These are phyloP conservation scores for Pythium scleroteichum DNA, from an alignment of 352 stramenopile genomes.

Conservation along the genomic window DNA sequence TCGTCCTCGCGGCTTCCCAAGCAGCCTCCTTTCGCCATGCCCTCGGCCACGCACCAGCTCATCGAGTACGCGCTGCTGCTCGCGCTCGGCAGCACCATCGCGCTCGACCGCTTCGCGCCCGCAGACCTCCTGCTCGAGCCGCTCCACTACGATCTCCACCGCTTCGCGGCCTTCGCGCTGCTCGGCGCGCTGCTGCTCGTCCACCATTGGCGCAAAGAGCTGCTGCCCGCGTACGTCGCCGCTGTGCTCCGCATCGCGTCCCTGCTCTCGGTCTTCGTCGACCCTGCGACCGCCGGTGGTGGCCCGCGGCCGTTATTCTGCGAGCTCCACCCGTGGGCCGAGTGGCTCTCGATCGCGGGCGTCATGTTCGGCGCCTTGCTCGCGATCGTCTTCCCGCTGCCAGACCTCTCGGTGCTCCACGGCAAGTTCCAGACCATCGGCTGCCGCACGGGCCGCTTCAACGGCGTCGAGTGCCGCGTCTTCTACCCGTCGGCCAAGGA, in stretches of 20 bases:
- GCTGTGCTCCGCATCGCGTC: slow-evolving; percentile 9
- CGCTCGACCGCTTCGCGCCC: slow-evolving; percentile 3
- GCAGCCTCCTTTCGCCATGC: slow-evolving; percentile 1
- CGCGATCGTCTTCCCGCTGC: slow-evolving; percentile 50
- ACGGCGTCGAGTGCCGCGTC: slow-evolving; percentile 60
- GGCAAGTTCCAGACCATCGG: slow-evolving; percentile 49
- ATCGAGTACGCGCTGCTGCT: slow-evolving; percentile 33
- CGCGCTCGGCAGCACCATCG: slow-evolving; percentile 2
- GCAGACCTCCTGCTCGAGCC: slow-evolving; percentile 6
- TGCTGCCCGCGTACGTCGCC: slow-evolving; percentile 20
- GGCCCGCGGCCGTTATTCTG: not conserved
- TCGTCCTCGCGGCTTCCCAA: no score
- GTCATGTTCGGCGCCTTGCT: slow-evolving; percentile 30
- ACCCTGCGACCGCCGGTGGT: not conserved
- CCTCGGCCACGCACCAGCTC: slow-evolving; percentile 1
- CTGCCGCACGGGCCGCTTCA: slow-evolving; percentile 37
- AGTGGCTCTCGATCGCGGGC: slow-evolving; percentile 1
- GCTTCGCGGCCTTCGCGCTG: slow-evolving; percentile 16
- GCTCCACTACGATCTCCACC: slow-evolving; percentile 9
- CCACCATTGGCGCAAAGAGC: slow-evolving; percentile 37
- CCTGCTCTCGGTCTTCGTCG: slow-evolving; percentile 3
- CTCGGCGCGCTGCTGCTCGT: slow-evolving; percentile 21
- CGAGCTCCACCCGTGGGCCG: slow-evolving; percentile 4
- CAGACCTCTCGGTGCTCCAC: slow-evolving; percentile 45
- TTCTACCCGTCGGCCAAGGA: slow-evolving; percentile 54